Evolutionary conservation across 2,329 filamentous ascomycete species (phyloP).

Genomic region (Diaporthe helianthi): DNA sequence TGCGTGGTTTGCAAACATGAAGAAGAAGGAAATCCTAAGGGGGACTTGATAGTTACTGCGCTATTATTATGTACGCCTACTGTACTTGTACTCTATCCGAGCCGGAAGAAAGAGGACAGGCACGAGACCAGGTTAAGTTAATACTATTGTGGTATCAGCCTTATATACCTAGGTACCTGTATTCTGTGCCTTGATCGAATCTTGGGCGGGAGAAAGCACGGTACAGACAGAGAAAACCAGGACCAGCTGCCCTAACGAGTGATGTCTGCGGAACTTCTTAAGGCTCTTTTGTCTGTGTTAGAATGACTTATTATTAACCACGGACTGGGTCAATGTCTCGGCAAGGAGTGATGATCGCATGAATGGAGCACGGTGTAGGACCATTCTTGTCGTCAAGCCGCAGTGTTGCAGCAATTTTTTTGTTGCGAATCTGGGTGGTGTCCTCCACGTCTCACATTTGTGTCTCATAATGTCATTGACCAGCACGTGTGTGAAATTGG

Average conservation of each 20-base stretch:
- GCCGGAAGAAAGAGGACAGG: background rate
- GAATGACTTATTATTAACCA: constrained; percentile 25
- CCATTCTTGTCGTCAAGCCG: constrained; percentile 13
- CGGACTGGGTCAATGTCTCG: background rate
- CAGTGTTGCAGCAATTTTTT: background rate
- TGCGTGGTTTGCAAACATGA: background rate
- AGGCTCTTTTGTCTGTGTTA: background rate
- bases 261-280: background rate
- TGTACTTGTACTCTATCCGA: constrained; percentile 21
- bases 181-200: background rate
- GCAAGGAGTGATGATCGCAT: background rate
- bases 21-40: constrained; percentile 1
- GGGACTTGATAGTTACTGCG: constrained; percentile 10
- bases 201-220: background rate
- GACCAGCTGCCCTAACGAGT: background rate
- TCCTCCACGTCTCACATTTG: background rate
- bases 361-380: background rate
- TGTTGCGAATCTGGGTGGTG: background rate
- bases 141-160: constrained; percentile 19
- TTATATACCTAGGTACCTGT: background rate
- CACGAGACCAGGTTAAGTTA: constrained; percentile 11
- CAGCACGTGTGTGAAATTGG: background rate
- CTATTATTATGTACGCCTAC: constrained; percentile 23
- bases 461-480: background rate
- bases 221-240: background rate